Evolutionary conservation across 1,139 yeast genomes (phyloP), one percentile per base, ranked within the genome.

Genomic region (Yamadazyma jaroonii): DNA sequence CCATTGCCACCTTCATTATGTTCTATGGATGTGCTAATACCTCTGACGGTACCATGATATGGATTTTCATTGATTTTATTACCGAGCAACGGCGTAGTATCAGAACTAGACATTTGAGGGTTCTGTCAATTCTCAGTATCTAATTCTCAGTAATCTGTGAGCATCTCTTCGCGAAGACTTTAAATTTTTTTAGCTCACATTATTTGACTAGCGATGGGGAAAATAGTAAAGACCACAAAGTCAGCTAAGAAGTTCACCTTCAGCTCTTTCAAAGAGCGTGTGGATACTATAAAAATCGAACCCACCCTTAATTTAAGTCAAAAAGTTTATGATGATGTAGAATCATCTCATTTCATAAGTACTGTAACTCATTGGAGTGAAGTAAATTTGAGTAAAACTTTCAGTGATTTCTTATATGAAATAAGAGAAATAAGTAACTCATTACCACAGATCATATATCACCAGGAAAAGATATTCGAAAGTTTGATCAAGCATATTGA

Each of bases 331-430:
- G 89, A 83, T 53, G 73, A 77, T 38, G 86, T 76, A 29, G 92
- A 84, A 46, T 64, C 50, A 22, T 88, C 96, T 1, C 92, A 84
- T 59, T 86, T 90, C 50, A 62, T 82, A 28, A 75, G 95, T 6
- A 81, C 96, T 0, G 68, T 86, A 43, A 83, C 84, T 38, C 89
- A 87, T 52, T 92, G 97, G 97, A 74, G 71, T 44, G 97, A 92
- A 54, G 77, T 88, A 39, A 92, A 90, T 56, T 62, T 88, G 42
- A 83, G 96, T 37, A 81, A 80, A 3, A 72, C 72, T 38, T 92
- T 88, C 56, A 74, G 83, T 6, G 79, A 74, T 9, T 84, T 89
- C 52, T 66, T 74, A 5, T 75, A 73, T 11, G 70, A 73, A 38
- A 75, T 84, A 2, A 79, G 77, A 40, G 66, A 71, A 2, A 50